These are phyloP conservation scores for Brassica balearica DNA, from an alignment of 441 rosid species.

Conservation along the genomic window DNA sequence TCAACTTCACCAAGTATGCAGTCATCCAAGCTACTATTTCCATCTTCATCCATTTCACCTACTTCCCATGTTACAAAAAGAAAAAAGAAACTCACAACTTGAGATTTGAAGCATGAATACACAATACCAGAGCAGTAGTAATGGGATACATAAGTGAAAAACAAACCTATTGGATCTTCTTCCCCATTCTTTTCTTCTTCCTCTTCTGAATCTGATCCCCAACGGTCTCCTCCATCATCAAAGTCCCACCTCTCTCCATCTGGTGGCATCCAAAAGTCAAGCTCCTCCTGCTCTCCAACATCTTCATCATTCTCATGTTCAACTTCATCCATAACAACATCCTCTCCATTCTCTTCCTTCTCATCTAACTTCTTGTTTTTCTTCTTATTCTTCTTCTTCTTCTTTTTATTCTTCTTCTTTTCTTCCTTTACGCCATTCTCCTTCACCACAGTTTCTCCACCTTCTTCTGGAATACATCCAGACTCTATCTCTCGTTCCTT, in stretches of 20 bases:
- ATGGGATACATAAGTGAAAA: slow-evolving; percentile 4
- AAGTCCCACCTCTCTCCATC: slow-evolving; percentile 89
- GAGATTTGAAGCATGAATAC: background rate
- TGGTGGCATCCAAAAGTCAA: slow-evolving; percentile 92
- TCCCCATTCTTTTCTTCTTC: slow-evolving; percentile 54
- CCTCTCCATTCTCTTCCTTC: slow-evolving; percentile 42
- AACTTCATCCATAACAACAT: slow-evolving; percentile 51
- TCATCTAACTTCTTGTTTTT: slow-evolving; percentile 36
- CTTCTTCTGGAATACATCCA: slow-evolving; percentile 44
- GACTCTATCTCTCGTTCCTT: slow-evolving; percentile 59
- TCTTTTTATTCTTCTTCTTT: slow-evolving; percentile 44
- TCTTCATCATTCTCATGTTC: slow-evolving; percentile 65
- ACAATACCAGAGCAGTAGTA: background rate
- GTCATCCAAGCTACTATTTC: slow-evolving; percentile 30
- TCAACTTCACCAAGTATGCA: slow-evolving; percentile 26
- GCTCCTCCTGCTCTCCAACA: slow-evolving; percentile 54
- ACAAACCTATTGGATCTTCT: slow-evolving; percentile 64
- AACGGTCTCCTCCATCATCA: slow-evolving; percentile 80
- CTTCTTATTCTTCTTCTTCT: slow-evolving; percentile 59
- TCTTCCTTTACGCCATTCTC: slow-evolving; percentile 46
- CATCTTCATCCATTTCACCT: slow-evolving; percentile 29
- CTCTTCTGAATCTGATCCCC: slow-evolving; percentile 83
- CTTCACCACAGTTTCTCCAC: slow-evolving; percentile 38
- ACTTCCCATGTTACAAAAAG: slow-evolving; percentile 14
- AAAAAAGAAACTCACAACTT: background rate